phyloP scores from a whole-genome alignment of 768 basidiomycete species.

The Psilocybe subaeruginosa region DNA sequence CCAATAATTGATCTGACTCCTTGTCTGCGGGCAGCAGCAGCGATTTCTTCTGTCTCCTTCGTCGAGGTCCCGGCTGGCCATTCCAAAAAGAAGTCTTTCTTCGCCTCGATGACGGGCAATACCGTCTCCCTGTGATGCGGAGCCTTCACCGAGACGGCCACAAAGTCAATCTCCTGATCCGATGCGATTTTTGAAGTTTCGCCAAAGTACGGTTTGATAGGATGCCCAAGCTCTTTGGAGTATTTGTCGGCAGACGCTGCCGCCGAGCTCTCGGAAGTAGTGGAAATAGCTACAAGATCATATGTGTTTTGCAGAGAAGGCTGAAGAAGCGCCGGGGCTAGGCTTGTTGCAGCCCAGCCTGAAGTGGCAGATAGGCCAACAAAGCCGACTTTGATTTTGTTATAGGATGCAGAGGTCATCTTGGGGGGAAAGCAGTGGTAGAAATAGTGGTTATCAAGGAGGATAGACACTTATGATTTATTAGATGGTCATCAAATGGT shows the following conservation, averaged over 20 bases:
- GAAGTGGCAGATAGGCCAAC: slow-evolving; percentile 32
- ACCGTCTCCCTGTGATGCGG: slow-evolving; percentile 29
- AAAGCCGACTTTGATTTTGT: slow-evolving; percentile 26
- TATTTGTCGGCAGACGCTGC: slow-evolving; percentile 33
- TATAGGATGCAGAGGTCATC: not conserved
- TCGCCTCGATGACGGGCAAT: slow-evolving; percentile 36
- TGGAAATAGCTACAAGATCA: slow-evolving; percentile 36
- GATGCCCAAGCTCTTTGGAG: slow-evolving; percentile 23
- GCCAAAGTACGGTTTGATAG: slow-evolving; percentile 38
- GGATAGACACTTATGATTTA: too few species aligned
- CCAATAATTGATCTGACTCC: slow-evolving; percentile 37
- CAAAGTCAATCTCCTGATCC: slow-evolving; percentile 40
- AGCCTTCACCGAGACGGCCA: slow-evolving; percentile 37
- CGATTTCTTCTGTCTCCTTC: slow-evolving; percentile 35
- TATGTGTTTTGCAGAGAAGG: slow-evolving; percentile 25
- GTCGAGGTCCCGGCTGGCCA: slow-evolving; percentile 39
- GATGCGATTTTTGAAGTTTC: slow-evolving; percentile 29
- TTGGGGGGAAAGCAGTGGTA: too few species aligned
- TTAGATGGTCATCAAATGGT: too few species aligned
- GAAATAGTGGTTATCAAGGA: too few species aligned
- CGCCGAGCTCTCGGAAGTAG: slow-evolving; percentile 32
- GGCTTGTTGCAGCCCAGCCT: slow-evolving; percentile 33
- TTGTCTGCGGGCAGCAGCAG: slow-evolving; percentile 30
- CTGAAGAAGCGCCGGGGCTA: slow-evolving; percentile 28
- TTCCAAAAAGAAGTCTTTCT: slow-evolving; percentile 42